A percentile compares a stretch with the other conserved stretches of the same genome.
These are phyloP conservation scores for Raphanus sativus DNA, from an alignment of 345 rosid genomes.

Conservation along the genomic window DNA sequence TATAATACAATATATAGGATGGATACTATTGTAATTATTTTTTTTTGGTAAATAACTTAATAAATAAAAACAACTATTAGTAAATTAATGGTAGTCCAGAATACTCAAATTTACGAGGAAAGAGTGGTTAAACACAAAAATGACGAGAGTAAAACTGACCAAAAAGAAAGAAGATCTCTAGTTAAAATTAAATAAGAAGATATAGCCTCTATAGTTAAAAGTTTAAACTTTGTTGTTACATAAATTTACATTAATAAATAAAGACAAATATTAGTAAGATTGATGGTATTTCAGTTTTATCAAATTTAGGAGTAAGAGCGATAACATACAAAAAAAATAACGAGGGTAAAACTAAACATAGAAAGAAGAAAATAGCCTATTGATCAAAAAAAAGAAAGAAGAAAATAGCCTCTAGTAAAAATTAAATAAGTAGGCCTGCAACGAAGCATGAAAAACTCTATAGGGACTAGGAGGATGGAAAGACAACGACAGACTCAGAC, in stretches of 20 bases:
- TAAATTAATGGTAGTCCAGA: too few relatives aligned
- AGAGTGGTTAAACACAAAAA: background rate
- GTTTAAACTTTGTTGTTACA: background rate
- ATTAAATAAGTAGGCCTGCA: slow-evolving; percentile 34
- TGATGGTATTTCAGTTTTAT: background rate
- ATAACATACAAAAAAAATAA: background rate
- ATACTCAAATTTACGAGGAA: background rate
- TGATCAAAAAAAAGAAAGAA: too few relatives aligned
- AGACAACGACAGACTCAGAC: slow-evolving; percentile 39
- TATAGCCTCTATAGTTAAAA: too few relatives aligned
- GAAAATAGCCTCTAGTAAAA: background rate
- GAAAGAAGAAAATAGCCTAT: slow-evolving; percentile 23
- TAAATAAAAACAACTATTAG: background rate
- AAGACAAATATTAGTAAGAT: background rate
- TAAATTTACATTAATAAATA: background rate
- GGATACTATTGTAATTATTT: background rate
- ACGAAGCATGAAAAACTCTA: slow-evolving; percentile 32
- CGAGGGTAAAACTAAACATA: slow-evolving; percentile 4
- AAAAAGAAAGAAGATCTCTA: background rate
- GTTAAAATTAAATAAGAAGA: too few relatives aligned
- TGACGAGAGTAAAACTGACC: background rate
- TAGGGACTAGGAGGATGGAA: slow-evolving; percentile 37
- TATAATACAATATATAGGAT: background rate
- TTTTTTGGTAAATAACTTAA: background rate
- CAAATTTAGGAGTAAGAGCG: background rate